Base-by-base conservation (phyloP, 2,329 filamentous ascomycete species). In the Coleophoma eucalyptorum region DNA sequence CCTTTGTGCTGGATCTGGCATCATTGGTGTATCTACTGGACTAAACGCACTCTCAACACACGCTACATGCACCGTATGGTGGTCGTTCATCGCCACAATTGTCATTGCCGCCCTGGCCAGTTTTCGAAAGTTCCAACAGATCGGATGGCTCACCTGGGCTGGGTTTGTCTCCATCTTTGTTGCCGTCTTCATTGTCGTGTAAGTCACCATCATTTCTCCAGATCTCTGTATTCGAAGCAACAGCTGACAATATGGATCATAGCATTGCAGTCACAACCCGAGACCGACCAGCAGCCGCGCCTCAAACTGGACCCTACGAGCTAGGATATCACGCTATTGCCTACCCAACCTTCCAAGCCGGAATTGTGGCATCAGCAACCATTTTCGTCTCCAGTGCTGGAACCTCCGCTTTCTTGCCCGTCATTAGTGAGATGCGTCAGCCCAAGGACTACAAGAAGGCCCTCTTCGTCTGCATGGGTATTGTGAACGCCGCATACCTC, bases 381-480 rank as follows among this genome's bases (percentile, higher is more conserved):
- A 84, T 86, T 54, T 83, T 85, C 65, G 76, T 79, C 50, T 80
- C 79, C 2, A 76, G 74, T 6, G 78, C 81, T 0, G 80, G 77
- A 16, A 84, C 81, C 0, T 78, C 76, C 0, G 79, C 80, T 2
- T 86, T 85, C 59, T 67, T 86, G 2, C 80, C 81, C 4, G 79
- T 87, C 51, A 86, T 86, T 48, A 79, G 77, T 0, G 84, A 87
- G 67, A 87, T 87, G 81, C 71, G 69, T 40, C 71, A 74, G 31
- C 82, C 83, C 0, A 71, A 70, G 18, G 79, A 84, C 56, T 86
- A 79, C 64, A 74, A 73, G 53, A 84, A 84, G 63, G 76, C 83
- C 0, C 70, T 86, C 0, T 83, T 76, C 59, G 65, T 76, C 13
- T 81, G 78, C 64, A 83, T 83, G 80, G 69, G 65, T 15, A 65